Base-by-base conservation (phyloP, 129 eudicot genomes). In the Calendula officinalis region DNA sequence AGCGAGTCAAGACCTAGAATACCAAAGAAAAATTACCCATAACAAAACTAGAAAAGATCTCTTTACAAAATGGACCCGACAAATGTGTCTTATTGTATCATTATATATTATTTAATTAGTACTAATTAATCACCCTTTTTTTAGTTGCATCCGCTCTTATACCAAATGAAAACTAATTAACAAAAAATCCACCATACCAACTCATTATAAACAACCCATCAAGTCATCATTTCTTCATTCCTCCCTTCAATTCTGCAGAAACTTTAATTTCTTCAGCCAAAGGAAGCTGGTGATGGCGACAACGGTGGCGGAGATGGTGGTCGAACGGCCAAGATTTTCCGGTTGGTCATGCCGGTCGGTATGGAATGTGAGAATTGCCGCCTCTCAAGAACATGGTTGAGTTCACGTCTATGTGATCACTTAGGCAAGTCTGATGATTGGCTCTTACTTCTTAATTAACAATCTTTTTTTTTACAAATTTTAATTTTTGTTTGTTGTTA, bases 351-450 rank as follows among this genome's bases (percentile, higher is more conserved):
- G 67, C 14, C 54, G 62, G 46, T 50, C 22, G 6, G 67, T 50
- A 40, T 74, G 72, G 72, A 65, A 65, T 55, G 73, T 65, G 43
- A 58, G 78, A 33, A 57, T 66, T 12, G 73, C 73, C 3, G 55
- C 78, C 47, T 74, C 78, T 13, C 67, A 73, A 50, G 78, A 74
- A 58, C 55, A 13, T 14, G 16, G 30, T 66, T 74, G 58, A 74
- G 48, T 74, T 66, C 62, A 48, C 66, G 73, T 74, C 78, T 74
- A 66, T 66, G 72, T 74, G 68, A 66, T 74, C 78, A 65, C 67
- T 74, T 74, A 74, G 78, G 78, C 78, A 74, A 74, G 78, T 74
- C 73, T 74, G 73, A 74, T 66, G 68, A 72, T 74, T 74, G 78
- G 78, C 78, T 74, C 47, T 73, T 72, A 71, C 63, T 73, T 22